These are phyloP conservation scores for Acer saccharum DNA, from an alignment of 345 rosid species.

Conservation along the genomic window DNA sequence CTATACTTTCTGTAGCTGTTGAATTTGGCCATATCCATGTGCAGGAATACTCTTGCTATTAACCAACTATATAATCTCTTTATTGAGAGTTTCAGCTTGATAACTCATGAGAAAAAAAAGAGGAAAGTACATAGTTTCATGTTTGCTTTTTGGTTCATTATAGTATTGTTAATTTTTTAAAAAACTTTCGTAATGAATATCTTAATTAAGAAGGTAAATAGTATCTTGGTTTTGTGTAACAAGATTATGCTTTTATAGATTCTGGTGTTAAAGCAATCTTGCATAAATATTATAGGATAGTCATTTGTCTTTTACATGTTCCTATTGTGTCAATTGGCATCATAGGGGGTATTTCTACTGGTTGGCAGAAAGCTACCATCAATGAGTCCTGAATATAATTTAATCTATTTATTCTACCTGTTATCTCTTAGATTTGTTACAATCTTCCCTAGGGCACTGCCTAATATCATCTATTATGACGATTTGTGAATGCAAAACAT, in stretches of 20 bases:
- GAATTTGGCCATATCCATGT: neutral
- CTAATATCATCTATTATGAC: neutral
- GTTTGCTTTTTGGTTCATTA: neutral
- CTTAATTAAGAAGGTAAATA: neutral
- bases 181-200: neutral
- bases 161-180: neutral
- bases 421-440: neutral
- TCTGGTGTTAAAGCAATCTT: neutral
- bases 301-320: neutral
- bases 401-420: neutral
- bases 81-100: neutral
- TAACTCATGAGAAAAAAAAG: too few relatives aligned
- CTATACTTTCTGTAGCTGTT: neutral
- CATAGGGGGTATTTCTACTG: neutral
- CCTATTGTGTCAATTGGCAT: neutral
- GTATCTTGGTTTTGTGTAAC: too few relatives aligned
- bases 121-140: neutral
- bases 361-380: neutral
- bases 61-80: neutral
- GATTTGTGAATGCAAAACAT: neutral
- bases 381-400: neutral
- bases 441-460: neutral
- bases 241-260: neutral
- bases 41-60: neutral
- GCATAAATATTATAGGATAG: neutral